Evolutionary conservation across 2,329 filamentous ascomycete species (phyloP).

Genomic region (Macrophomina tecta): DNA sequence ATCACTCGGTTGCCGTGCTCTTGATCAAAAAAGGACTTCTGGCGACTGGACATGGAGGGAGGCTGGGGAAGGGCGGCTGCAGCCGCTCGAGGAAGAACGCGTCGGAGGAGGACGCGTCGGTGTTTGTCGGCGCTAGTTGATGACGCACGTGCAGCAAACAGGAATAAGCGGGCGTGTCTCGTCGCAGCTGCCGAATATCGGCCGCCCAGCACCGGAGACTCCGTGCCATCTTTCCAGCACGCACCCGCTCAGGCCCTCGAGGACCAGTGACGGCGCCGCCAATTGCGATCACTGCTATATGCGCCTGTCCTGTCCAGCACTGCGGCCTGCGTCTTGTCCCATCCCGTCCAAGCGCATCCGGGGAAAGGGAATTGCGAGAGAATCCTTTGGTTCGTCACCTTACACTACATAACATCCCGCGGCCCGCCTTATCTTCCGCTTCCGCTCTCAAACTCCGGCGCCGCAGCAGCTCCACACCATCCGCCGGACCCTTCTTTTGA

Average conservation of each 20-base stretch:
- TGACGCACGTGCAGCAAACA: neutral
- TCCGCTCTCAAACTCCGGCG: constrained; percentile 11
- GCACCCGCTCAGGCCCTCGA: constrained; percentile 14
- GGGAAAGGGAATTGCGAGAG: neutral
- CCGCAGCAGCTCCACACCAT: constrained; percentile 7
- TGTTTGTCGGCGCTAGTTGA: neutral
- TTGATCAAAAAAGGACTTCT: constrained; percentile 60
- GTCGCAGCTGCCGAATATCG: constrained; percentile 12
- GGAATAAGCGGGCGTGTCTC: constrained; percentile 1
- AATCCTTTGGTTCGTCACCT: neutral
- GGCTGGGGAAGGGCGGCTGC: neutral
- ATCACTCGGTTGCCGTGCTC: constrained; percentile 37
- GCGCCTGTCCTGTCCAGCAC: neutral
- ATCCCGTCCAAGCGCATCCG: neutral
- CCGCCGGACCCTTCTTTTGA: constrained; percentile 28
- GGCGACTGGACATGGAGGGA: constrained; percentile 51
- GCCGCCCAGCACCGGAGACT: constrained; percentile 15
- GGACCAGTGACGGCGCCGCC: constrained; percentile 1
- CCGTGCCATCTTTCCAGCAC: constrained; percentile 11
- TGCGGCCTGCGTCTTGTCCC: neutral
- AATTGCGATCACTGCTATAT: constrained; percentile 2
- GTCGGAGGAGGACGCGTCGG: constrained; percentile 26
- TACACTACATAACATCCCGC: neutral
- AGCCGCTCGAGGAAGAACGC: neutral
- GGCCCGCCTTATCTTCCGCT: constrained; percentile 24